A percentile compares a stretch with the other conserved stretches of the same genome.
phyloP scores from a whole-genome alignment of 2,329 filamentous ascomycete genomes.

The Hirsutella rhossiliensis region DNA sequence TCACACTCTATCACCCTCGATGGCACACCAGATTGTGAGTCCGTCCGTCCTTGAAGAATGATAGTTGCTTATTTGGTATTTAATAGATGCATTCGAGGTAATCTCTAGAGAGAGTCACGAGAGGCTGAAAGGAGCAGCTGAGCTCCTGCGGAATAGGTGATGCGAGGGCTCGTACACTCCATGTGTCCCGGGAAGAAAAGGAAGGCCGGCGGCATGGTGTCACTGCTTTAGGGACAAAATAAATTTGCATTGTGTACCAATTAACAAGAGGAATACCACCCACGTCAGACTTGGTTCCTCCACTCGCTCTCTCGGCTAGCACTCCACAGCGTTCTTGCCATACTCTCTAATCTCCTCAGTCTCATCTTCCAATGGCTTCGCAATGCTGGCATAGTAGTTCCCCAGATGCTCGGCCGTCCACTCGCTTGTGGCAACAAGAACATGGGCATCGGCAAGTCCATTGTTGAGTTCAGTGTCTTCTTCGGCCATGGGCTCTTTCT shows the following conservation, averaged over 20 bases:
- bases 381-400: slow-evolving; percentile 5
- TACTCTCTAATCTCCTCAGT: neutral
- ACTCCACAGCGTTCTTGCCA: neutral
- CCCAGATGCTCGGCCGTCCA: slow-evolving; percentile 9
- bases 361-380: slow-evolving; percentile 1
- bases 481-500: neutral
- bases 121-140: slow-evolving; percentile 3
- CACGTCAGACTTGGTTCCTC: too few species aligned
- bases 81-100: slow-evolving; percentile 4
- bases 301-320: neutral
- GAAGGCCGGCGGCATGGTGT: too few species aligned
- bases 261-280: too few species aligned
- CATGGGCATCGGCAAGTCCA: slow-evolving; percentile 6
- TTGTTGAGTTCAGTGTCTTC: slow-evolving; percentile 2
- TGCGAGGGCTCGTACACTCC: neutral
- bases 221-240: too few species aligned
- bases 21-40: slow-evolving; percentile 7
- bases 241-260: too few species aligned
- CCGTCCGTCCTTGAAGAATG: neutral
- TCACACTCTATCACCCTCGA: slow-evolving; percentile 9
- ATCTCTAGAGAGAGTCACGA: slow-evolving; percentile 4
- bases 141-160: slow-evolving; percentile 5
- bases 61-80: too few species aligned
- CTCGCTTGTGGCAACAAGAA: slow-evolving; percentile 6
- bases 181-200: too few species aligned